phyloP scores from a whole-genome alignment of 2,329 filamentous ascomycete genomes.

The Truncatella angustata region DNA sequence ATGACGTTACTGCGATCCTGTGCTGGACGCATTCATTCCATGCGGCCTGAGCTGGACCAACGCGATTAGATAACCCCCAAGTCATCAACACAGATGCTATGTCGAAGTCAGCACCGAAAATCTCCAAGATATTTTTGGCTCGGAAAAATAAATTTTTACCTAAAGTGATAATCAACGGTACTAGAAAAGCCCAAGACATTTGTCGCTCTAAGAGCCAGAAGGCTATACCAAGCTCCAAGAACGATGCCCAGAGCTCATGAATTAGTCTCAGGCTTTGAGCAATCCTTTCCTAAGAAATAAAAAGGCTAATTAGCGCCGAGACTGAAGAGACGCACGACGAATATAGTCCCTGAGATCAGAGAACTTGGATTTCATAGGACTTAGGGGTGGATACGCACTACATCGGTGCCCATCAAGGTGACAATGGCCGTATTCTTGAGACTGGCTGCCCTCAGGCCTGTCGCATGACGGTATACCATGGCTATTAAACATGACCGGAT shows the following conservation, averaged over 20 bases:
- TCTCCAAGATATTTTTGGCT: background rate
- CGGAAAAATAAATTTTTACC: background rate
- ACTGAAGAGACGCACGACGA: background rate
- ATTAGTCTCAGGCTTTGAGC: background rate
- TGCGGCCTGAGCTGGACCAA: background rate
- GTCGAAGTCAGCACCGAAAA: background rate
- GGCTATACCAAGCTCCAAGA: background rate
- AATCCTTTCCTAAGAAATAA: background rate
- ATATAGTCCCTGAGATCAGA: background rate
- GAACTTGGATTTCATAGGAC: background rate
- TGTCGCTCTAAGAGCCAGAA: conserved; percentile 22
- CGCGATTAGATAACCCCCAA: background rate
- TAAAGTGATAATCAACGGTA: background rate
- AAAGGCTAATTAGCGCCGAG: background rate
- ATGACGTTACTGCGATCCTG: background rate
- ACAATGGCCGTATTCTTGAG: background rate
- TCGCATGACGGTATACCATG: background rate
- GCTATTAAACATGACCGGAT: background rate
- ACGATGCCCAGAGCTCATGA: background rate
- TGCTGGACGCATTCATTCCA: background rate
- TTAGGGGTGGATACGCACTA: no score
- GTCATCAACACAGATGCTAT: background rate
- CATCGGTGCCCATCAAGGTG: conserved; percentile 3
- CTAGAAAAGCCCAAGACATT: conserved; percentile 19
- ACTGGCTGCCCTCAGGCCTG: background rate